Conservation (phyloP, 2,329 filamentous ascomycete species). For the Diplocarpon rosae region DNA sequence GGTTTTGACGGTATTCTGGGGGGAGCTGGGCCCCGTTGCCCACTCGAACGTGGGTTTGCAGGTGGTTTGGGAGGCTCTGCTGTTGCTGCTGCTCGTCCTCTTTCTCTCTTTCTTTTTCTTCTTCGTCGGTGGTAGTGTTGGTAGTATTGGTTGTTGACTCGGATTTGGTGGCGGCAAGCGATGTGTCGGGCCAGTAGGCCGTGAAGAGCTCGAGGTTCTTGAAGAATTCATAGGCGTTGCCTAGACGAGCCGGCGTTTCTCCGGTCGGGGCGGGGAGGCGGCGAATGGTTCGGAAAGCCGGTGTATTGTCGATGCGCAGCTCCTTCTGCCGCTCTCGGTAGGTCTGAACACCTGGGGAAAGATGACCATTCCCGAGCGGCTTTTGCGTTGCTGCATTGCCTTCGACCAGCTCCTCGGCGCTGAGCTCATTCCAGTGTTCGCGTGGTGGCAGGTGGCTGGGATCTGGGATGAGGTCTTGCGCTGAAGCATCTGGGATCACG, state of each 20-base stretch:
- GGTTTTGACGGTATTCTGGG: constrained; percentile 42
- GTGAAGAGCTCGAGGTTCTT: constrained; percentile 49
- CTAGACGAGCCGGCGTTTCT: constrained; percentile 42
- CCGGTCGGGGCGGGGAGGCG: constrained; percentile 45
- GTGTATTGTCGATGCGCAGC: constrained; percentile 43
- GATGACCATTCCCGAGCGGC: constrained; percentile 40
- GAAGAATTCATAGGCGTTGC: constrained; percentile 56
- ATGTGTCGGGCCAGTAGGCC: constrained; percentile 51
- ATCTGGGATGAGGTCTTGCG: constrained; percentile 43
- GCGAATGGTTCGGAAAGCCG: constrained; percentile 50
- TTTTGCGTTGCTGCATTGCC: constrained; percentile 37
- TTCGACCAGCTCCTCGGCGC: constrained; percentile 25
- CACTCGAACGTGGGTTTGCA: constrained; percentile 30
- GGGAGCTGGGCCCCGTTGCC: constrained; percentile 45
- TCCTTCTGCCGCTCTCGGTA: constrained; percentile 49
- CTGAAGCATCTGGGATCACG: constrained; percentile 39
- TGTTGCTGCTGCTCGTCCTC: constrained; percentile 7
- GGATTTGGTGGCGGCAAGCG: constrained; percentile 24
- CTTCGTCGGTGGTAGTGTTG: too few species aligned
- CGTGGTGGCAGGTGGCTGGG: constrained; percentile 40
- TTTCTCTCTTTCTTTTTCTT: too few species aligned
- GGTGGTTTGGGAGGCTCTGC: constrained; percentile 12
- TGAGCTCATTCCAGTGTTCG: constrained; percentile 35
- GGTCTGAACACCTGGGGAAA: constrained; percentile 45
- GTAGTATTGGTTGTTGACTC: constrained; percentile 2